Evolutionary conservation across 805 yeast species (phyloP), one percentile per base, ranked within the genome.

Genomic region (Hanseniaspora valbyensis): DNA sequence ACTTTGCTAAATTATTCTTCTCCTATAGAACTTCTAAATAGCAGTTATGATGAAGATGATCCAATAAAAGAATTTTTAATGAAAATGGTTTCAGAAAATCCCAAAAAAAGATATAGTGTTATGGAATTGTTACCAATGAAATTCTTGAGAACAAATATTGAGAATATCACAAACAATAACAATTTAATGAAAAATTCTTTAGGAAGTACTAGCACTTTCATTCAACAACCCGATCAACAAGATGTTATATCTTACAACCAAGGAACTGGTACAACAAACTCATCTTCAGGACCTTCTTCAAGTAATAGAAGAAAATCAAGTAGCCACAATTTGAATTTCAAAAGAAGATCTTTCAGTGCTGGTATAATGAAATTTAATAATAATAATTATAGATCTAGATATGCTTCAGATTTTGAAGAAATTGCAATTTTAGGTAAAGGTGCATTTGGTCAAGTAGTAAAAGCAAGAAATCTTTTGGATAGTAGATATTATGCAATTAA

Each of bases 381-480:
- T 16, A 36, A 28, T 26, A 39, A 48, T 21, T 48, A 63, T 4
- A 55, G 56, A 66, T 87, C 95, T 0, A 72, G 98, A 55, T 92
- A 90, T 61, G 83, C 80, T 3, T 78, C 89, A 54, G 99, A 92
- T 62, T 92, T 94, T 65, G 98, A 92, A 64, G 98, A 92, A 61
- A 83, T 87, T 40, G 92, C 90, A 0, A 77, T 81, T 19, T 67
- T 92, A 8, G 99, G 99, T 2, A 78, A 80, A 57, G 99, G 99
- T 36, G 99, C 95, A 0, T 92, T 83, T 66, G 99, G 99, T 5
- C 96, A 92, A 64, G 99, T 92, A 8, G 96, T 92, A n/a, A 89
- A 90, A 60, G 97, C 92, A 0, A 72, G 98, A 54, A 90, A 89
- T 62, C 76, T 89, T 53, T 74, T 92, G 55, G 99, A 92, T 62